Evolutionary conservation across 2,329 filamentous ascomycete genomes (phyloP).

Genomic region (Colletotrichum cordylinicola): DNA sequence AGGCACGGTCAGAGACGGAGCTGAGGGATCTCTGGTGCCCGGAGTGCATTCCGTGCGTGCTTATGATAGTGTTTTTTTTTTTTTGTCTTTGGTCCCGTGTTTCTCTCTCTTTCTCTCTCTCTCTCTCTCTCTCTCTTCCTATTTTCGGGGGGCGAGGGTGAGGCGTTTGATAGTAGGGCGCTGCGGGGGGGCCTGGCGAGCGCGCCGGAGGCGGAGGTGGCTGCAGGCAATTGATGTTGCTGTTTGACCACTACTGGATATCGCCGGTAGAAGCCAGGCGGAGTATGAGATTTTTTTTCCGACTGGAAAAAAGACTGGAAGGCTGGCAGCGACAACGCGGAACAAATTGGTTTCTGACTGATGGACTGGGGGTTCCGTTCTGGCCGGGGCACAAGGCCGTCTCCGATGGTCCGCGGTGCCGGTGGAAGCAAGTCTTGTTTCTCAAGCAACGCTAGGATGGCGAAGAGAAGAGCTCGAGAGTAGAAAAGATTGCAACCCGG

Average conservation of each 20-base stretch:
- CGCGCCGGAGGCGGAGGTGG: background rate
- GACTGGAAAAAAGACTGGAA: background rate
- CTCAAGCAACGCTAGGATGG: background rate
- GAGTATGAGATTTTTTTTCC: background rate
- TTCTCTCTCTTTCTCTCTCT: background rate
- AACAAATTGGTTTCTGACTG: background rate
- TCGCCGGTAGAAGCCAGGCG: background rate
- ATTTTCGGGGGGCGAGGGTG: background rate
- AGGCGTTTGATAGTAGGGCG: background rate
- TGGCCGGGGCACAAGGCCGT: background rate
- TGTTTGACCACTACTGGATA: background rate
- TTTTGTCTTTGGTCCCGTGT: background rate
- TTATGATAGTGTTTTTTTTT: background rate
- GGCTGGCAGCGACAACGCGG: background rate
- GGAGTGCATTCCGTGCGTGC: background rate
- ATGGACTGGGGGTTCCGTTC: constrained; percentile 1
- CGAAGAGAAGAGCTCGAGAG: background rate
- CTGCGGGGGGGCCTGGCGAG: background rate
- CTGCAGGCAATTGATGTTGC: background rate
- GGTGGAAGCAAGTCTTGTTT: background rate
- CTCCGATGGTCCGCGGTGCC: constrained; percentile 1
- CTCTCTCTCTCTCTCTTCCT: background rate
- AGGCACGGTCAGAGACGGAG: background rate
- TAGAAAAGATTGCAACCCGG: background rate
- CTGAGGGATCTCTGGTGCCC: background rate